These are phyloP conservation scores for Fonsecaea pedrosoi DNA, from an alignment of 2,329 filamentous ascomycete genomes.

Conservation along the genomic window DNA sequence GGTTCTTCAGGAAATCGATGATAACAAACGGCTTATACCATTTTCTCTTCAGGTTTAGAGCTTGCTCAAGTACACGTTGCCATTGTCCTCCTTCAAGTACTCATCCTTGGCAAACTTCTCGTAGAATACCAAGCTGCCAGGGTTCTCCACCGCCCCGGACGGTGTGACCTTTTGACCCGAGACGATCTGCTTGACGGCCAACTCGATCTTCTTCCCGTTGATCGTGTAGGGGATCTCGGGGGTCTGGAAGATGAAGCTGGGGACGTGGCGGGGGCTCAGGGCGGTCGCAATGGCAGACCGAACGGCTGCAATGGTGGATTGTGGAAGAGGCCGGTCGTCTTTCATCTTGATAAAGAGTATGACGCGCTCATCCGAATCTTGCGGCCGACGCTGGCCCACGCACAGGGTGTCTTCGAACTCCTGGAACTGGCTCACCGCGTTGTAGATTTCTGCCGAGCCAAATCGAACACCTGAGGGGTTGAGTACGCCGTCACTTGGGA, in stretches of 20 bases:
- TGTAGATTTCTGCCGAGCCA: conserved; percentile 93
- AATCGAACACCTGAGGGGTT: conserved; percentile 92
- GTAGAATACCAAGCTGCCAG: conserved; percentile 6
- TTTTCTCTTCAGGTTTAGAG: neutral
- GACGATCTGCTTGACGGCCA: conserved; percentile 24
- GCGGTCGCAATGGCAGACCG: conserved; percentile 65
- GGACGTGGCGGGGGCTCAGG: conserved; percentile 56
- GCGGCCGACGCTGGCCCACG: conserved; percentile 21
- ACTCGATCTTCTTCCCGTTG: conserved; percentile 32
- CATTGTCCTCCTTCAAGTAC: neutral
- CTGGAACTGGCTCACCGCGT: conserved; percentile 48
- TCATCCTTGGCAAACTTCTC: neutral
- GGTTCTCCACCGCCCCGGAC: neutral
- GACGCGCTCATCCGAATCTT: conserved; percentile 23
- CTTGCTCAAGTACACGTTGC: neutral
- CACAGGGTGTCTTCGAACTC: conserved; percentile 17
- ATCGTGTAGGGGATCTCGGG: conserved; percentile 27
- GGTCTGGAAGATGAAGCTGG: conserved; percentile 23
- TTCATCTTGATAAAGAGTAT: conserved; percentile 28
- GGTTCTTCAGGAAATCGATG: conserved; percentile 26
- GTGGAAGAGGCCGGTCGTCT: conserved; percentile 1
- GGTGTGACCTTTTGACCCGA: conserved; percentile 4
- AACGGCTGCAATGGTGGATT: conserved; percentile 59
- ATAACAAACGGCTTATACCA: conserved; percentile 31
- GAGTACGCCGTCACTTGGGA: conserved; percentile 47